phyloP scores from a whole-genome alignment of 805 yeast genomes.

The Saccharomyces mikatae region DNA sequence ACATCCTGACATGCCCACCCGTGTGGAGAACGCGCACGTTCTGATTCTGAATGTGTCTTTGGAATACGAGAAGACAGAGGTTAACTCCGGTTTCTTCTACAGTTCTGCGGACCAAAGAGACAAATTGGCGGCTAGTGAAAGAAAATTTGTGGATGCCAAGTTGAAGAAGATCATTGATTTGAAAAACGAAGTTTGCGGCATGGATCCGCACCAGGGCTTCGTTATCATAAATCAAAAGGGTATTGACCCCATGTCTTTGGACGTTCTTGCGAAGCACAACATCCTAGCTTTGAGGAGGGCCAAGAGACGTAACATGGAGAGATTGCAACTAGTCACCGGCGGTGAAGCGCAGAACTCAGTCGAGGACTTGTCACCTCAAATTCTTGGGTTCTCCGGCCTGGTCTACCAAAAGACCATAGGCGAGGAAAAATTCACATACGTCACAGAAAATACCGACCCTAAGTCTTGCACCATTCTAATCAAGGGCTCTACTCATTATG shows the following conservation, averaged over 20 bases:
- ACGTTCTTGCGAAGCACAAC: constrained; percentile 84
- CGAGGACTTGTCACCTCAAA: constrained; percentile 74
- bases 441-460: constrained; percentile 84
- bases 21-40: constrained; percentile 73
- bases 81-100: constrained; percentile 90
- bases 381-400: constrained; percentile 81
- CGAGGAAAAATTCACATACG: constrained; percentile 94
- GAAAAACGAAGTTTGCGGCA: constrained; percentile 84
- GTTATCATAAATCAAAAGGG: constrained; percentile 97
- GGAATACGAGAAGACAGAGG: constrained; percentile 97
- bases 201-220: constrained; percentile 65
- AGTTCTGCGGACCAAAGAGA: constrained; percentile 95
- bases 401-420: constrained; percentile 92
- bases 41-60: constrained; percentile 86
- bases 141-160: constrained; percentile 91
- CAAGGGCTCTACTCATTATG: constrained; percentile 87
- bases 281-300: constrained; percentile 95
- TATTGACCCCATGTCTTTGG: constrained; percentile 95
- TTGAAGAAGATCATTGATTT: constrained; percentile 83
- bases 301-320: constrained; percentile 97
- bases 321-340: constrained; percentile 90
- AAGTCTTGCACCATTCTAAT: constrained; percentile 86
- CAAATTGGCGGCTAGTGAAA: constrained; percentile 84
- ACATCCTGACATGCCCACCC: constrained; percentile 97
- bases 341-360: constrained; percentile 98